Evolutionary conservation across 2,329 filamentous ascomycete species (phyloP).

Genomic region (Colletotrichum liaoningense): DNA sequence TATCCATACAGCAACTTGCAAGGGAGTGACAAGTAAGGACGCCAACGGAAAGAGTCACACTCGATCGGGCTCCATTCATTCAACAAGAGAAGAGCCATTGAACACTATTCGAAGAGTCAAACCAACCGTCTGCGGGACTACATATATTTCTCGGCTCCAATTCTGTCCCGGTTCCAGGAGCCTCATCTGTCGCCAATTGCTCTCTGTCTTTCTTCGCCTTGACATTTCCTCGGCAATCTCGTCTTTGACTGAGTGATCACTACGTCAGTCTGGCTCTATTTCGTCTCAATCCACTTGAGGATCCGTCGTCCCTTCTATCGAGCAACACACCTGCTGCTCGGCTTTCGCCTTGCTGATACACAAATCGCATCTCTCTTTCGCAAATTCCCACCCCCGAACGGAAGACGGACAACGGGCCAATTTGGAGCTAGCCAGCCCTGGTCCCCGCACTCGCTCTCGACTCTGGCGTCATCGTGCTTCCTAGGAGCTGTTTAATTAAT

Average conservation of each 20-base stretch:
- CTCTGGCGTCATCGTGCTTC: conserved; percentile 36
- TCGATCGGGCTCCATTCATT: conserved; percentile 23
- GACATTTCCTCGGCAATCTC: background rate
- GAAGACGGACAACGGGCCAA: conserved; percentile 2
- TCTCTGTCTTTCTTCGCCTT: background rate
- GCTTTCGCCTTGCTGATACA: background rate
- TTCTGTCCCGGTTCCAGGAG: conserved; percentile 12
- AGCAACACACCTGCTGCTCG: background rate
- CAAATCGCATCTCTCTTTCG: conserved; percentile 3
- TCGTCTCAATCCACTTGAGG: background rate
- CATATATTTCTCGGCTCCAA: conserved; percentile 22
- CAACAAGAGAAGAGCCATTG: conserved; percentile 13
- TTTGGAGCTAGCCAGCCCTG: conserved; percentile 2
- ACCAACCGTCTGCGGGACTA: conserved; percentile 13
- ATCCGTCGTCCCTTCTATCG: background rate
- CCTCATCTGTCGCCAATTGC: background rate
- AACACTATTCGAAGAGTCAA: conserved; percentile 8
- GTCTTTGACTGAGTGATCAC: background rate
- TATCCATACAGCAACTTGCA: conserved; percentile 15
- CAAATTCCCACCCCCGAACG: conserved; percentile 11
- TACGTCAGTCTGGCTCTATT: conserved; percentile 13
- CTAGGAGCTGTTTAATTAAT: conserved; percentile 18
- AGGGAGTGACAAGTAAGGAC: conserved; percentile 28
- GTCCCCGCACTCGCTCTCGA: conserved; percentile 21
- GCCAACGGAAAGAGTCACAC: conserved; percentile 39